These are phyloP conservation scores for Cladorrhinum sp. DNA, from an alignment of 2,329 filamentous ascomycete genomes.

Conservation along the genomic window DNA sequence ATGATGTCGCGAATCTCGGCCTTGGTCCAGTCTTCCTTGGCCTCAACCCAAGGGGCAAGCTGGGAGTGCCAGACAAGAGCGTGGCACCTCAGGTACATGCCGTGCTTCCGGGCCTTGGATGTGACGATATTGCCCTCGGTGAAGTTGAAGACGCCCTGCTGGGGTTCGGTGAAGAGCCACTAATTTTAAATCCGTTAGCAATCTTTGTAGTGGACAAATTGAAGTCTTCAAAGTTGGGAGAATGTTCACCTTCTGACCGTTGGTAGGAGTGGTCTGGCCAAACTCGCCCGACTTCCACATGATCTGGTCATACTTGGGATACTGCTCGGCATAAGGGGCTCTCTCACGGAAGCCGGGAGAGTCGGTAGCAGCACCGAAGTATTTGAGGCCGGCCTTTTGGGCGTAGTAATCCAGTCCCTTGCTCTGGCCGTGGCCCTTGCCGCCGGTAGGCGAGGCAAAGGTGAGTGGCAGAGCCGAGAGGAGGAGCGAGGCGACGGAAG, in stretches of 20 bases:
- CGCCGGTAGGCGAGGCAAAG: slow-evolving; percentile 12
- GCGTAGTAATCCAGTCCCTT: slow-evolving; percentile 34
- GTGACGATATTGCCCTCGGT: slow-evolving; percentile 53
- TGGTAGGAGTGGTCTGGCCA: slow-evolving; percentile 59
- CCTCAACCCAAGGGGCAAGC: slow-evolving; percentile 49
- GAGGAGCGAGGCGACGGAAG: slow-evolving; percentile 17
- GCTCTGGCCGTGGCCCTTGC: slow-evolving; percentile 5
- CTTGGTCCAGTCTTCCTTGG: slow-evolving; percentile 44
- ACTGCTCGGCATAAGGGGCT: slow-evolving; percentile 45
- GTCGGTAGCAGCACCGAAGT: slow-evolving; percentile 64
- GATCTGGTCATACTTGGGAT: slow-evolving; percentile 53
- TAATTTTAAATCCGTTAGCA: not conserved
- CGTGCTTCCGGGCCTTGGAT: slow-evolving; percentile 40
- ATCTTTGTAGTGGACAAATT: not conserved
- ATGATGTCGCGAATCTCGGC: slow-evolving; percentile 49
- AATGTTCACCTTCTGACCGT: slow-evolving; percentile 45
- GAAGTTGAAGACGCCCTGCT: slow-evolving; percentile 57
- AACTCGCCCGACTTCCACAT: slow-evolving; percentile 56
- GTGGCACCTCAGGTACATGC: slow-evolving; percentile 57
- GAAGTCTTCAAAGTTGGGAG: not conserved
- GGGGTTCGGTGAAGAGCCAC: slow-evolving; percentile 60
- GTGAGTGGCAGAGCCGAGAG: slow-evolving; percentile 17
- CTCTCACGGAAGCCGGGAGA: slow-evolving; percentile 40
- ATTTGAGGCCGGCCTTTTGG: slow-evolving; percentile 51
- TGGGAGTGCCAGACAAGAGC: slow-evolving; percentile 47